Evolutionary conservation across 164 flowering plant species (phyloP).

Genomic region (Liriodendron chinense): DNA sequence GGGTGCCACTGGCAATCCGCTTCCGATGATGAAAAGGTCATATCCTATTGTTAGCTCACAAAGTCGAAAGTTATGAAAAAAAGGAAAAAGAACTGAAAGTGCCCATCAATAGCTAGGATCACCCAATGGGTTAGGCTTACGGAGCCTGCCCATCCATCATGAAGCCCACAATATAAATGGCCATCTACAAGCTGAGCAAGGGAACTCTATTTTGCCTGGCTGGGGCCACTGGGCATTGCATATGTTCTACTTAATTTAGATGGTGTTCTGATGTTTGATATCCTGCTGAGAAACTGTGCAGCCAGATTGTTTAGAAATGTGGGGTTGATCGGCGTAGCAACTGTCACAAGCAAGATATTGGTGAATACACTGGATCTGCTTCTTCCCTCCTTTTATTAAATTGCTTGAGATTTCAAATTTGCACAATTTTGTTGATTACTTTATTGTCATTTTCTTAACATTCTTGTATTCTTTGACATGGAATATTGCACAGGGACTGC

Average conservation of each 20-base stretch:
- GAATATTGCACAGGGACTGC: conserved; percentile 24
- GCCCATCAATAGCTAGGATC: background rate
- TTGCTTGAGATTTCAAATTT: background rate
- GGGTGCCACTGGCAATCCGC: too few species aligned
- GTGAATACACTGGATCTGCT: conserved; percentile 6
- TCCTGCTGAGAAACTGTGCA: background rate
- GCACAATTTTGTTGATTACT: background rate
- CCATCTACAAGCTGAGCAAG: background rate
- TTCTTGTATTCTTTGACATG: background rate
- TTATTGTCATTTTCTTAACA: background rate
- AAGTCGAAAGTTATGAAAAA: too few species aligned
- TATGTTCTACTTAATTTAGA: background rate
- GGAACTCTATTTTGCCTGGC: background rate
- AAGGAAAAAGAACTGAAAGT: too few species aligned
- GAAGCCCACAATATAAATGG: background rate
- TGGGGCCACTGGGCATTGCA: background rate
- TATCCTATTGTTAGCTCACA: too few species aligned
- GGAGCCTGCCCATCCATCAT: background rate
- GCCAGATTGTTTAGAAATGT: conserved; percentile 10
- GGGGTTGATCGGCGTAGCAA: conserved; percentile 23
- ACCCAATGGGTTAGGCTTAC: background rate
- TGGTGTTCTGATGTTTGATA: background rate
- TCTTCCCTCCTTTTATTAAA: background rate
- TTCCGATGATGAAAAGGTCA: too few species aligned
- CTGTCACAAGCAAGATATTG: conserved; percentile 28